Conservation (phyloP, 345 rosid genomes). For the Corchorus olitorius region DNA sequence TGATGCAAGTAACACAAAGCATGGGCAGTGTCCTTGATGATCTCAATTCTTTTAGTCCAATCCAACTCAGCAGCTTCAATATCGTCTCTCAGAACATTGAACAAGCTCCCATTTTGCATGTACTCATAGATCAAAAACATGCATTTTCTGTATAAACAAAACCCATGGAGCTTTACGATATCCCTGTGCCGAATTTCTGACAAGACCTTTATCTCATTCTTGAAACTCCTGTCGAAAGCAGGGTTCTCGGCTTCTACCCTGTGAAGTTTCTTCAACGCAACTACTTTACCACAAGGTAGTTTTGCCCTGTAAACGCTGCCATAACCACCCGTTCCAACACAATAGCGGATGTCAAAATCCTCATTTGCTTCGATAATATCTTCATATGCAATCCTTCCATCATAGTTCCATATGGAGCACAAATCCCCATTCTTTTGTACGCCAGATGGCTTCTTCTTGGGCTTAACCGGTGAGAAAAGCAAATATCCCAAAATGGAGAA, state of each 20-base stretch:
- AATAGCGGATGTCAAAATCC: background rate
- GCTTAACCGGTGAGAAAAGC: background rate
- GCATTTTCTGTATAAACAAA: background rate
- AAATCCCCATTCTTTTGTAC: background rate
- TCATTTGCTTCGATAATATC: background rate
- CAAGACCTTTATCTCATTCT: background rate
- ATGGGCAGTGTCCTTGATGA: background rate
- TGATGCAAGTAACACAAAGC: too few relatives aligned
- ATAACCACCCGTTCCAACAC: conserved; percentile 14
- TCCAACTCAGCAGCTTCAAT: background rate
- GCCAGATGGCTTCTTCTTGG: background rate
- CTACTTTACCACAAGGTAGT: background rate
- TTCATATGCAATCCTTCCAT: background rate
- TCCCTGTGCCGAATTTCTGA: background rate
- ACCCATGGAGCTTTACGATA: background rate
- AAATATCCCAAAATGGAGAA: background rate
- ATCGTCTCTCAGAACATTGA: background rate
- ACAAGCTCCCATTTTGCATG: conserved; percentile 6
- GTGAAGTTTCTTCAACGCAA: background rate
- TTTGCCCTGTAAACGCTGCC: conserved; percentile 17
- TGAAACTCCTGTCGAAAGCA: background rate
- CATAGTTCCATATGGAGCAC: background rate
- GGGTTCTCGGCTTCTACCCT: background rate
- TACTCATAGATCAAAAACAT: background rate
- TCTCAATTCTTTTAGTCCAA: background rate